phyloP scores from a whole-genome alignment of 192 early-diverging fungal species.

The Coemansia sp. region DNA sequence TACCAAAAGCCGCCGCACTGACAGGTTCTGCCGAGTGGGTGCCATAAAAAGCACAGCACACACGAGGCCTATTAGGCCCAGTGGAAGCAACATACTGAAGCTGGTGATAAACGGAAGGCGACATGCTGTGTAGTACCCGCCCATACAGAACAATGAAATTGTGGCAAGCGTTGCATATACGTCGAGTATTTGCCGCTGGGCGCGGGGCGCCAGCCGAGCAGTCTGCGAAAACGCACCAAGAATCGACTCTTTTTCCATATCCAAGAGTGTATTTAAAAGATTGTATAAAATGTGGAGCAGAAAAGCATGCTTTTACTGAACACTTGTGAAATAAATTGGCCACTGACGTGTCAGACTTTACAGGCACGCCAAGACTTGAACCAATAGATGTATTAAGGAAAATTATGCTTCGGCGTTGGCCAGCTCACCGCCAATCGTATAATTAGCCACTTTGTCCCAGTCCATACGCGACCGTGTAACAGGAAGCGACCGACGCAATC shows the following conservation, averaged over 20 bases:
- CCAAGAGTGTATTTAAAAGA: not conserved
- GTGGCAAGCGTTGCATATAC: slow-evolving; percentile 23
- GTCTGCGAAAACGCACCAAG: slow-evolving; percentile 27
- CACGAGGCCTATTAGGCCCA: not conserved
- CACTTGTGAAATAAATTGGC: too few relatives aligned
- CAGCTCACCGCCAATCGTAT: slow-evolving; percentile 47
- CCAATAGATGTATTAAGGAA: too few relatives aligned
- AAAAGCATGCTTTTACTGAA: not conserved
- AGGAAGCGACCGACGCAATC: slow-evolving; percentile 84
- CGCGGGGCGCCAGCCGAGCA: slow-evolving; percentile 12
- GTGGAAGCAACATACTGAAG: not conserved
- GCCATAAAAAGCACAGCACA: slow-evolving; percentile 7
- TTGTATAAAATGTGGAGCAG: not conserved
- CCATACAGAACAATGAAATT: slow-evolving; percentile 10
- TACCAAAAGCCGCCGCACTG: slow-evolving; percentile 17
- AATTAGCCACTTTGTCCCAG: slow-evolving; percentile 75
- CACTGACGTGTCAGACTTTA: too few relatives aligned
- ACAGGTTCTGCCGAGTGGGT: slow-evolving; percentile 16
- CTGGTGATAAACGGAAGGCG: not conserved
- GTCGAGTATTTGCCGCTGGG: slow-evolving; percentile 21
- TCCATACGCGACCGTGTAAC: slow-evolving; percentile 90
- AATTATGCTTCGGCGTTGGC: slow-evolving; percentile 25
- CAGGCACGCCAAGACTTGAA: too few relatives aligned
- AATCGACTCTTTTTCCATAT: slow-evolving; percentile 1
- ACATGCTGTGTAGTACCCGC: slow-evolving; percentile 17